Percentiles rank a stretch among this genome's conserved stretches.
Evolutionary conservation across 2,329 filamentous ascomycete species (phyloP).

Genomic region (Incumbomyces delicatus): DNA sequence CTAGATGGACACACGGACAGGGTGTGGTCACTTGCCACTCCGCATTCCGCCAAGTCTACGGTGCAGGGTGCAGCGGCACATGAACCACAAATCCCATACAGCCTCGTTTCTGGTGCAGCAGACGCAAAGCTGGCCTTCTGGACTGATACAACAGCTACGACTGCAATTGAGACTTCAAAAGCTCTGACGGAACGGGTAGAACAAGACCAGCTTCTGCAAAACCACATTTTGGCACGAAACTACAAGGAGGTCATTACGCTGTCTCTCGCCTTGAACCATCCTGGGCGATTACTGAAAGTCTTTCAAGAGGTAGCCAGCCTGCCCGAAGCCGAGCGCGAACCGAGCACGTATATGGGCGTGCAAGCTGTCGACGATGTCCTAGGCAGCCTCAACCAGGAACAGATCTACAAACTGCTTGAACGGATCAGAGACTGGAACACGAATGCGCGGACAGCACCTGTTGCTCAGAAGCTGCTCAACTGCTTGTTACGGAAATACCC

Average conservation of each 20-base stretch:
- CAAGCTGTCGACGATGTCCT: slow-evolving; percentile 70
- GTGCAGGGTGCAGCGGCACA: no score
- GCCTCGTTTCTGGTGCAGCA: slow-evolving; percentile 79
- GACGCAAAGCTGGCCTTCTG: slow-evolving; percentile 93
- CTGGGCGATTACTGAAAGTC: slow-evolving; percentile 70
- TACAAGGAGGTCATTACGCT: slow-evolving; percentile 90
- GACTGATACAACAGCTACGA: slow-evolving; percentile 79
- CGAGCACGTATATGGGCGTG: slow-evolving; percentile 36
- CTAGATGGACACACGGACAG: slow-evolving; percentile 95
- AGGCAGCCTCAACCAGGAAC: slow-evolving; percentile 66
- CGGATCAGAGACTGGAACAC: slow-evolving; percentile 94
- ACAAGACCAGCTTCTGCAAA: slow-evolving; percentile 87
- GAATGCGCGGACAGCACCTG: slow-evolving; percentile 73
- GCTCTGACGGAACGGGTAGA: slow-evolving; percentile 74
- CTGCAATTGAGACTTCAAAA: slow-evolving; percentile 62
- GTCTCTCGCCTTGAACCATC: slow-evolving; percentile 88
- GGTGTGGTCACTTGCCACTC: slow-evolving; percentile 74
- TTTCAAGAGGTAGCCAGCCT: slow-evolving; percentile 66
- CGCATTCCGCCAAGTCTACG: slow-evolving; percentile 22
- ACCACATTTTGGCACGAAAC: slow-evolving; percentile 77
- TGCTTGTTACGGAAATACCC: slow-evolving; percentile 73
- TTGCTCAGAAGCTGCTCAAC: slow-evolving; percentile 78
- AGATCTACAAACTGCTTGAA: slow-evolving; percentile 72
- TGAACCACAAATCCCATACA: no score
- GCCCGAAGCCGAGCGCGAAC: slow-evolving; percentile 26